Percentiles rank a stretch among this genome's conserved stretches.
Conservation (phyloP, 2,329 filamentous ascomycete species). For the Westerdykella aurantiaca region DNA sequence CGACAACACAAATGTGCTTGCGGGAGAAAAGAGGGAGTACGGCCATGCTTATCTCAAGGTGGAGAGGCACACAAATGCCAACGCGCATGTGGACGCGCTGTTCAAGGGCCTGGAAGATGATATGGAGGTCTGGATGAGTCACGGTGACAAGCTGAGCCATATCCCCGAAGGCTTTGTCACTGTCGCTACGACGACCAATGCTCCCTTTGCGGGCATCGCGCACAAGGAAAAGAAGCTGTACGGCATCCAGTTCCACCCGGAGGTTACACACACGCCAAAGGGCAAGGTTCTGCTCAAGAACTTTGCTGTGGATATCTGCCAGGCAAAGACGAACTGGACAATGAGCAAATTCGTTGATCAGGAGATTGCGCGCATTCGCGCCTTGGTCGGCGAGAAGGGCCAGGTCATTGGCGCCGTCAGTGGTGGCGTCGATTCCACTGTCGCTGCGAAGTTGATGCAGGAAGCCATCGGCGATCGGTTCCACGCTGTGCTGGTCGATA, state of each 20-base stretch:
- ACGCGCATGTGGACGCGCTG: conserved; percentile 64
- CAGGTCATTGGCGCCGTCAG: conserved; percentile 77
- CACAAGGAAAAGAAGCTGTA: conserved; percentile 66
- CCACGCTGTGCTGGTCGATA: conserved; percentile 79
- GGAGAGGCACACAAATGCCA: conserved; percentile 49
- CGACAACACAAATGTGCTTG: conserved; percentile 58
- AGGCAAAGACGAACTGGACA: conserved; percentile 69
- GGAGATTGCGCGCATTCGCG: conserved; percentile 74
- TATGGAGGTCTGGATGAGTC: conserved; percentile 77
- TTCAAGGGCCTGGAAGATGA: conserved; percentile 70
- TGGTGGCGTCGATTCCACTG: conserved; percentile 85
- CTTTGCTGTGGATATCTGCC: conserved; percentile 79
- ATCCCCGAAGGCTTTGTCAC: conserved; percentile 68
- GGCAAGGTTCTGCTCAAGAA: conserved; percentile 71
- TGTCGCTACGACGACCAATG: conserved; percentile 70
- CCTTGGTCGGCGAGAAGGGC: conserved; percentile 71
- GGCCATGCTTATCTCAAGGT: conserved; percentile 64
- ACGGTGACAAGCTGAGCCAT: conserved; percentile 75
- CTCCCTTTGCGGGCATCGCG: conserved; percentile 73
- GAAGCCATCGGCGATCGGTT: conserved; percentile 83
- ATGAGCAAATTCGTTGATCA: conserved; percentile 79
- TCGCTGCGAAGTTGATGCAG: conserved; percentile 78
- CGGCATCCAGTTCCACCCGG: conserved; percentile 86
- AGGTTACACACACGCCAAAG: conserved; percentile 66
- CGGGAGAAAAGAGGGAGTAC: conserved; percentile 64